phyloP scores from a whole-genome alignment of 371 early-diverging fungal genomes.

The Mortierella sp. region DNA sequence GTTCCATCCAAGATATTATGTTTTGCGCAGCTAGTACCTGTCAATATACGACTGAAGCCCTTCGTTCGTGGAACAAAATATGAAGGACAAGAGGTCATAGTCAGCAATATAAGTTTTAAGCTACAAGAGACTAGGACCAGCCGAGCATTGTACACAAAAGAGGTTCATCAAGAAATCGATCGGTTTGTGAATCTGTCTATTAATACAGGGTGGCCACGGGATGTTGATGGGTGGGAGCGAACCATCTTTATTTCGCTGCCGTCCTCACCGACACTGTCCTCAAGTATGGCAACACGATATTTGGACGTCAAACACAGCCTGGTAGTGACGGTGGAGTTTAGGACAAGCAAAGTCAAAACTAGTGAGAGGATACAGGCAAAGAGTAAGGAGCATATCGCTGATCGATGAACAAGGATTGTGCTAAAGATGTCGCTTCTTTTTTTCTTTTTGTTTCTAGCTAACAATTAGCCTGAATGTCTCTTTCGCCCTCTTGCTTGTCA shows the following conservation, averaged over 20 bases:
- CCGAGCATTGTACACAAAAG: conserved; percentile 12
- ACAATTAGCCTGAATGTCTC: neutral
- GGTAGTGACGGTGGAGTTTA: conserved; percentile 8
- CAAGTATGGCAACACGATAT: conserved; percentile 9
- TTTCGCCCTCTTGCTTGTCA: neutral
- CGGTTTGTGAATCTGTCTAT: conserved; percentile 10
- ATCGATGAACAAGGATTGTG: neutral
- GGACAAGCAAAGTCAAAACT: conserved; percentile 7
- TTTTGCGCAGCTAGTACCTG: conserved; percentile 10
- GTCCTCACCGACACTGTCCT: conserved; percentile 14
- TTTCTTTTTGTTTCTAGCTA: too few species aligned
- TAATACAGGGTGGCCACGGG: conserved; percentile 20
- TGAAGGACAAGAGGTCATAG: conserved; percentile 4
- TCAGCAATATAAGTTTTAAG: conserved; percentile 9
- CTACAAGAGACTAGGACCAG: conserved; percentile 15
- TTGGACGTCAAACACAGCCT: conserved; percentile 20
- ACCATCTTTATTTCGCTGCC: conserved; percentile 25
- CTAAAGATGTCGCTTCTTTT: neutral
- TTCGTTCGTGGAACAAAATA: neutral
- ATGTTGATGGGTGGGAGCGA: conserved; percentile 11
- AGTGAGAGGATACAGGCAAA: conserved; percentile 4
- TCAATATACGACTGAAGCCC: conserved; percentile 3
- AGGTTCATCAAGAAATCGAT: conserved; percentile 2
- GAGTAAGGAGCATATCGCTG: conserved; percentile 1
- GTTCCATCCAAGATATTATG: conserved; percentile 11